Evolutionary conservation across 139 green algal genomes (phyloP).

Genomic region (Asterochloris sp.): DNA sequence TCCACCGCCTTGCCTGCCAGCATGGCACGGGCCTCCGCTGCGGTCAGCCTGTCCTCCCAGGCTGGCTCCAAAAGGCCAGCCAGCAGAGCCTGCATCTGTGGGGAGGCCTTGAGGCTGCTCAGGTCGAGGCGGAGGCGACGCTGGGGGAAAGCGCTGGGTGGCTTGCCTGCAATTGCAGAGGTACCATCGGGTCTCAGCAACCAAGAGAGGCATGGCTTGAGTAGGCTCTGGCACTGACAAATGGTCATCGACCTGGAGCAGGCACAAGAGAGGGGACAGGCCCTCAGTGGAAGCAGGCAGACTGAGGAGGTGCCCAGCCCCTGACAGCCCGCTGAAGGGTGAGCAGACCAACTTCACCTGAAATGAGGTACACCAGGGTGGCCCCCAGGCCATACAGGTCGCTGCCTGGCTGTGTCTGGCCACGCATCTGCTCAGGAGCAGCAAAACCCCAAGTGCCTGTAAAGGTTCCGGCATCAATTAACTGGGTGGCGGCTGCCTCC

Average conservation of each 20-base stretch:
- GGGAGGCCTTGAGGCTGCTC: slow-evolving; percentile 18
- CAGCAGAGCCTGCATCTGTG: slow-evolving; percentile 53
- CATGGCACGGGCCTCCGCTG: slow-evolving; percentile 49
- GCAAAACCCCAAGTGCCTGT: slow-evolving; percentile 84
- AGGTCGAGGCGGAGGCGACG: slow-evolving; percentile 72
- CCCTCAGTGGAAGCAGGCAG: background rate
- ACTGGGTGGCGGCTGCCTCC: slow-evolving; percentile 35
- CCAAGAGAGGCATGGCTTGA: too few species aligned
- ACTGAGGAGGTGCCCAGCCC: background rate
- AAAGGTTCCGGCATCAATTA: slow-evolving; percentile 64
- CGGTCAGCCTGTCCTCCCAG: slow-evolving; percentile 72
- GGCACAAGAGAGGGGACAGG: background rate
- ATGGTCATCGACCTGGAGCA: too few species aligned
- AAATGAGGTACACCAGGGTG: slow-evolving; percentile 88
- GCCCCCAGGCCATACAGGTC: slow-evolving; percentile 89
- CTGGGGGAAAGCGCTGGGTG: slow-evolving; percentile 70
- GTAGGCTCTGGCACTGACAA: too few species aligned
- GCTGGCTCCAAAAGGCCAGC: slow-evolving; percentile 68
- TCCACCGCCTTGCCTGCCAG: slow-evolving; percentile 24
- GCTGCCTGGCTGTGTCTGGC: slow-evolving; percentile 54
- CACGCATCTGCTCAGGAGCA: slow-evolving; percentile 86
- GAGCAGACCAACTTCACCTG: slow-evolving; percentile 34
- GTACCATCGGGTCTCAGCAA: background rate
- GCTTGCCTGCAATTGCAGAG: slow-evolving; percentile 26
- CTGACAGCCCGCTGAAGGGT: background rate